phyloP scores from a whole-genome alignment of 805 yeast genomes.

The Cyberlindnera petersonii region DNA sequence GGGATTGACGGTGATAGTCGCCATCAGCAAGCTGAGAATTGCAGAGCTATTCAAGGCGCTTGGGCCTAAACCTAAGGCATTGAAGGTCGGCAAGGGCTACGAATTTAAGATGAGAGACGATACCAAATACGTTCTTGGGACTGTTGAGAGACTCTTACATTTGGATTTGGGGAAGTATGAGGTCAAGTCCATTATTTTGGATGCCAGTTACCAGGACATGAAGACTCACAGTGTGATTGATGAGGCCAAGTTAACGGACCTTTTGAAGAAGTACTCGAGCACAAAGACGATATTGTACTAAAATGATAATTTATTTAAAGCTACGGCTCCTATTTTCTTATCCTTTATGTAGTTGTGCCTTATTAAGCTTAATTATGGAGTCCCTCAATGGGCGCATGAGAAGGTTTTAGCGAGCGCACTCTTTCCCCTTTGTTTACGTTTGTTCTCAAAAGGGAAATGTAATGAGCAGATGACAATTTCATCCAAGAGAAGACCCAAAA shows the following conservation, averaged over 20 bases:
- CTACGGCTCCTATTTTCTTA: not conserved
- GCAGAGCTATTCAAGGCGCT: conserved; percentile 77
- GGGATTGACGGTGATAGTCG: conserved; percentile 44
- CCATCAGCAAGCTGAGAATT: conserved; percentile 80
- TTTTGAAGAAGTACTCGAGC: conserved; percentile 25
- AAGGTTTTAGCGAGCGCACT: too few species aligned
- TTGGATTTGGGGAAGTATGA: conserved; percentile 18
- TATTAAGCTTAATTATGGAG: too few species aligned
- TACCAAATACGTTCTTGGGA: conserved; percentile 27
- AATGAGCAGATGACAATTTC: too few species aligned
- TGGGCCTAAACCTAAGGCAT: conserved; percentile 27
- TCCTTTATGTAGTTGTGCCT: too few species aligned
- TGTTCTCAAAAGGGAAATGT: conserved; percentile 15
- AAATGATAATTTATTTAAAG: not conserved
- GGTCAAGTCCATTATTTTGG: conserved; percentile 26
- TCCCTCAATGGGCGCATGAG: too few species aligned
- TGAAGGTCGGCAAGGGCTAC: conserved; percentile 29
- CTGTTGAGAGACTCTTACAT: conserved; percentile 23
- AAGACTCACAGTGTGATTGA: conserved; percentile 27
- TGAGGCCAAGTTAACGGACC: conserved; percentile 22
- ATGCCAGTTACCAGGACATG: conserved; percentile 27
- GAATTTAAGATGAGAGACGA: conserved; percentile 24
- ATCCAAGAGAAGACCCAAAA: too few species aligned
- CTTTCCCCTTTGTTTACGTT: conserved; percentile 11
- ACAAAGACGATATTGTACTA: conserved; percentile 26